phyloP scores from a whole-genome alignment of 139 green algal species.

The Chlorella vulgaris region DNA sequence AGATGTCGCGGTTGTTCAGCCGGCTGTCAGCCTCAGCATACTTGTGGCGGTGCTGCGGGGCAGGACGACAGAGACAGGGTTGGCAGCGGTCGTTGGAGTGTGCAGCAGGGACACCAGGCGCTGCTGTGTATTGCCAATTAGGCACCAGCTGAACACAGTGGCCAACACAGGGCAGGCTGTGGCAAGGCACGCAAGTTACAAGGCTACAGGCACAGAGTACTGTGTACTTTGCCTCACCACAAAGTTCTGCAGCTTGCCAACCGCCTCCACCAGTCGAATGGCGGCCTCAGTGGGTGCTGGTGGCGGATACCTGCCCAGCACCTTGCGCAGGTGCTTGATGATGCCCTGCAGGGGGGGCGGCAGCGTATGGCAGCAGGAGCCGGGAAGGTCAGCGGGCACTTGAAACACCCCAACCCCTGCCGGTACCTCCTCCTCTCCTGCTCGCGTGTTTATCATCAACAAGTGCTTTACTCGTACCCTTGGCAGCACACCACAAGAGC shows the following conservation, averaged over 20 bases:
- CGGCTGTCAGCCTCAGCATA: slow-evolving; percentile 39
- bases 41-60: slow-evolving; percentile 36
- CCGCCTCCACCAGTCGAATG: slow-evolving; percentile 56
- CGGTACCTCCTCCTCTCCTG: too few species aligned
- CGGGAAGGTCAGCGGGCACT: neutral
- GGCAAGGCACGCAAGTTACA: neutral
- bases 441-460: too few species aligned
- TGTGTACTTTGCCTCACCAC: slow-evolving; percentile 11
- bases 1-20: slow-evolving; percentile 56
- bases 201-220: too few species aligned
- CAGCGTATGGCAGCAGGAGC: neutral
- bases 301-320: slow-evolving; percentile 50
- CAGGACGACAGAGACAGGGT: neutral
- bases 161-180: neutral
- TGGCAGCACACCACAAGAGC: too few species aligned
- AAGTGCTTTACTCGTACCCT: too few species aligned
- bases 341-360: slow-evolving; percentile 27
- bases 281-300: slow-evolving; percentile 49
- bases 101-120: neutral
- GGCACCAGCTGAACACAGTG: neutral
- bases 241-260: slow-evolving; percentile 51
- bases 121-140: neutral
- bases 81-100: neutral
- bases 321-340: slow-evolving; percentile 40
- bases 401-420: too few species aligned